Evolutionary conservation across 2,329 filamentous ascomycete species (phyloP).

Genomic region (Cryphonectria japonica): DNA sequence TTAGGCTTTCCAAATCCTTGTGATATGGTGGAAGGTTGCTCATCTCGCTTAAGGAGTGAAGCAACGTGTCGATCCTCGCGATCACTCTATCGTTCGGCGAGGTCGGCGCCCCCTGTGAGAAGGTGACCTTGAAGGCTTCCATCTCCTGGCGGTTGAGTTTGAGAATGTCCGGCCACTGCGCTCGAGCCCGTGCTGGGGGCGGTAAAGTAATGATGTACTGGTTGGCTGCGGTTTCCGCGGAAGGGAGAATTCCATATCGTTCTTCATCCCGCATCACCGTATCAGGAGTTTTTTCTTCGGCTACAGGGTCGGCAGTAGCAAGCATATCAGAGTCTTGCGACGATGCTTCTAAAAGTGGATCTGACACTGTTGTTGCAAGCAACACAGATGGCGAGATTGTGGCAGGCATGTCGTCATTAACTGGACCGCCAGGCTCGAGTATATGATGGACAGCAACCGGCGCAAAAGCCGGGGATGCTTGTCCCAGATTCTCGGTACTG

Average conservation of each 20-base stretch:
- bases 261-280: conserved; percentile 13
- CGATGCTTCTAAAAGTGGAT: conserved; percentile 7
- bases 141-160: conserved; percentile 48
- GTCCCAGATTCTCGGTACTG: conserved; percentile 13
- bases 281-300: conserved; percentile 1
- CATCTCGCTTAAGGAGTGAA: conserved; percentile 55
- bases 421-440: conserved; percentile 9
- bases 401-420: conserved; percentile 10
- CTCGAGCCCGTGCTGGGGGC: conserved; percentile 56
- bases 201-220: conserved; percentile 61
- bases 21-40: conserved; percentile 62
- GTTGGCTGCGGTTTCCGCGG: conserved; percentile 36
- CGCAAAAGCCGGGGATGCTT: conserved; percentile 9
- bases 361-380: conserved; percentile 15
- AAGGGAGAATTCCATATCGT: conserved; percentile 21
- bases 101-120: conserved; percentile 44
- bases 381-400: conserved; percentile 27
- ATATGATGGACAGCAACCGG: conserved; percentile 12
- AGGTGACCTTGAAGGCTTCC: conserved; percentile 49
- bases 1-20: conserved; percentile 49
- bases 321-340: conserved; percentile 3
- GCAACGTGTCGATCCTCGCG: conserved; percentile 53
- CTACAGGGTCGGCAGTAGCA: not conserved
- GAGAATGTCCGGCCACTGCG: conserved; percentile 56
- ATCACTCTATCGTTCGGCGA: conserved; percentile 47